Evolutionary conservation across 169 alveolate genomes (phyloP).

Genomic region (Eimeria sp.): DNA sequence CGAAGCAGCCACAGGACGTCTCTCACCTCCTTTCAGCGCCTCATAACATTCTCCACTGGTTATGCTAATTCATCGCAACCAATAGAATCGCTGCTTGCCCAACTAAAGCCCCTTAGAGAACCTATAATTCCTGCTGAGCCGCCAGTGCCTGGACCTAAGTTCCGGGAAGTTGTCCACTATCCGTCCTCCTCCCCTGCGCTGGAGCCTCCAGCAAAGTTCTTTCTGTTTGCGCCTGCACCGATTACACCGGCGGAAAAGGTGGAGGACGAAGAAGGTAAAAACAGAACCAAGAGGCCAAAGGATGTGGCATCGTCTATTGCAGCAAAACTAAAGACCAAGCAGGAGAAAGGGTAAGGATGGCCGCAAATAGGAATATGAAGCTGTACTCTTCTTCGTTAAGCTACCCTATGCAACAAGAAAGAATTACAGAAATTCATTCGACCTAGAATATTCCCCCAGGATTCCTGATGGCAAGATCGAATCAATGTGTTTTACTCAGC

Average conservation of each 20-base stretch:
- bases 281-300: constrained; percentile 47
- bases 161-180: constrained; percentile 67
- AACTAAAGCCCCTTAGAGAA: constrained; percentile 13
- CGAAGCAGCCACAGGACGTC: constrained; percentile 49
- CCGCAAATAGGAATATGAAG: not conserved
- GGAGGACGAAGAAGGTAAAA: constrained; percentile 11
- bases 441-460: not conserved
- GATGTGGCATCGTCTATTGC: not conserved
- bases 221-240: constrained; percentile 44
- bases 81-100: constrained; percentile 35
- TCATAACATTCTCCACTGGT: constrained; percentile 24
- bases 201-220: constrained; percentile 48
- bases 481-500: constrained; percentile 14
- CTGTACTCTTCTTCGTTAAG: not conserved
- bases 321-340: constrained; percentile 87
- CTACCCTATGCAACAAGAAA: not conserved
- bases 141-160: constrained; percentile 68
- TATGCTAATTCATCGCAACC: constrained; percentile 58
- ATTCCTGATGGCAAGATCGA: not conserved
- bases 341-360: constrained; percentile 89
- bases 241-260: constrained; percentile 79
- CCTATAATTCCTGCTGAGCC: constrained; percentile 80
- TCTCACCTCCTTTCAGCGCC: not conserved
- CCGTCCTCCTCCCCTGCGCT: constrained; percentile 50
- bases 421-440: not conserved